phyloP scores from a whole-genome alignment of 331 rosid genomes.

The Rhamnella rubrinervis region DNA sequence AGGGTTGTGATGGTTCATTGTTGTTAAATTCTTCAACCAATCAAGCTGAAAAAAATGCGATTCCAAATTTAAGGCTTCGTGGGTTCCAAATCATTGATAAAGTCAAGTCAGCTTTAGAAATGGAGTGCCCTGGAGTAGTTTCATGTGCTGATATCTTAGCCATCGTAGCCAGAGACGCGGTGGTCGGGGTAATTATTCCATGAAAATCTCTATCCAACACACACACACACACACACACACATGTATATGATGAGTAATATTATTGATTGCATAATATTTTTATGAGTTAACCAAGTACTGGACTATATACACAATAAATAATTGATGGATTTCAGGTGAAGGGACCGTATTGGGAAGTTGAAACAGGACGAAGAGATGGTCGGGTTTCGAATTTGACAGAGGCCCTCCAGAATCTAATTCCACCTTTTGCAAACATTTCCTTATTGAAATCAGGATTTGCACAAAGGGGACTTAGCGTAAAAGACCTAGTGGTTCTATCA shows the following conservation, averaged over 20 bases:
- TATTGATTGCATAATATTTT: too few relatives aligned
- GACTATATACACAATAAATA: not conserved
- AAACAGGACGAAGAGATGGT: conserved; percentile 48
- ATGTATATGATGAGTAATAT: too few relatives aligned
- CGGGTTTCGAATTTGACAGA: conserved; percentile 27
- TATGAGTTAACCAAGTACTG: not conserved
- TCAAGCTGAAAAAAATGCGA: conserved; percentile 30
- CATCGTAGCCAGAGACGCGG: conserved; percentile 31
- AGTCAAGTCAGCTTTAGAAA: conserved; percentile 31
- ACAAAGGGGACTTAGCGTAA: conserved; percentile 29
- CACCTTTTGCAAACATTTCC: conserved; percentile 26
- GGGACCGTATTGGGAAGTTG: conserved; percentile 39
- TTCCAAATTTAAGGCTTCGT: conserved; percentile 24
- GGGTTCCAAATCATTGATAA: conserved; percentile 34
- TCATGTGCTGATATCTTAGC: conserved; percentile 41
- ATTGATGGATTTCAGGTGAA: conserved; percentile 6
- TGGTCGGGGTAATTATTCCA: conserved; percentile 12
- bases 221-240: too few relatives aligned
- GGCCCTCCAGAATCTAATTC: conserved; percentile 3
- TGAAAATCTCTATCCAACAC: too few relatives aligned
- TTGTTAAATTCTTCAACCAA: conserved; percentile 29
- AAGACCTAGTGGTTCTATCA: conserved; percentile 37
- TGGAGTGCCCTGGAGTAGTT: conserved; percentile 32
- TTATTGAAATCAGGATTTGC: conserved; percentile 11
- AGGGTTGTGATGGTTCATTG: conserved; percentile 45